phyloP scores from a whole-genome alignment of 352 stramenopile genomes.

The Globisporangium ultimum region DNA sequence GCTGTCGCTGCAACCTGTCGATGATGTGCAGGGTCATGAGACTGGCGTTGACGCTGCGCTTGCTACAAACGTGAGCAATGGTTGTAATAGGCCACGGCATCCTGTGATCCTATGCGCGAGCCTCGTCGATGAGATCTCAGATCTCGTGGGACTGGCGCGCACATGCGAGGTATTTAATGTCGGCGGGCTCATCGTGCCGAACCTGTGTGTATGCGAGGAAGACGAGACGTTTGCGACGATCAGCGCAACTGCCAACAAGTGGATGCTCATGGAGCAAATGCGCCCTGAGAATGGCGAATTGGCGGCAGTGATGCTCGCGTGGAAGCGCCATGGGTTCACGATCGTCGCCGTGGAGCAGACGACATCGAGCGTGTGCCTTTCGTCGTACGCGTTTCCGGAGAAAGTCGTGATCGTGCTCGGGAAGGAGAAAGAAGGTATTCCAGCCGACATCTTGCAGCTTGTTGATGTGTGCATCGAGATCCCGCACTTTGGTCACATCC shows the following conservation, averaged over 20 bases:
- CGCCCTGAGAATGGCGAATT: conserved; percentile 38
- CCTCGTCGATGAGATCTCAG: conserved; percentile 94
- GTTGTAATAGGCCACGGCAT: too few species aligned
- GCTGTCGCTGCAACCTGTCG: too few species aligned
- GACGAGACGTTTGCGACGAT: conserved; percentile 91
- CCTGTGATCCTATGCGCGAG: conserved; percentile 81
- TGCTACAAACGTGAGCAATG: too few species aligned
- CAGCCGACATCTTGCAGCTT: too few species aligned
- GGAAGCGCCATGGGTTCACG: conserved; percentile 88
- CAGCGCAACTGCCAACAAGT: conserved; percentile 92
- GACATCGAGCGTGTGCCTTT: conserved; percentile 86
- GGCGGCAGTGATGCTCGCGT: conserved; percentile 33
- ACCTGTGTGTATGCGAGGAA: conserved; percentile 82
- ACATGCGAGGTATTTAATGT: conserved; percentile 96
- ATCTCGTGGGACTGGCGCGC: conserved; percentile 90
- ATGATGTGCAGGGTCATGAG: too few species aligned
- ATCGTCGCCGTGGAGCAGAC: conserved; percentile 95
- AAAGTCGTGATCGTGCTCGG: conserved; percentile 93
- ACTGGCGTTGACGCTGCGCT: too few species aligned
- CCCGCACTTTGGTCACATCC: too few species aligned
- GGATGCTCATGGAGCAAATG: conserved; percentile 93
- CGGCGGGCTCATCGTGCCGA: conserved; percentile 86
- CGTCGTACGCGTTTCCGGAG: conserved; percentile 78
- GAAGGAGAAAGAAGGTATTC: too few species aligned
- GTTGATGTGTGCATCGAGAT: too few species aligned